Conservation (phyloP, 345 rosid species). For the Bruguiera gymnorhiza region DNA sequence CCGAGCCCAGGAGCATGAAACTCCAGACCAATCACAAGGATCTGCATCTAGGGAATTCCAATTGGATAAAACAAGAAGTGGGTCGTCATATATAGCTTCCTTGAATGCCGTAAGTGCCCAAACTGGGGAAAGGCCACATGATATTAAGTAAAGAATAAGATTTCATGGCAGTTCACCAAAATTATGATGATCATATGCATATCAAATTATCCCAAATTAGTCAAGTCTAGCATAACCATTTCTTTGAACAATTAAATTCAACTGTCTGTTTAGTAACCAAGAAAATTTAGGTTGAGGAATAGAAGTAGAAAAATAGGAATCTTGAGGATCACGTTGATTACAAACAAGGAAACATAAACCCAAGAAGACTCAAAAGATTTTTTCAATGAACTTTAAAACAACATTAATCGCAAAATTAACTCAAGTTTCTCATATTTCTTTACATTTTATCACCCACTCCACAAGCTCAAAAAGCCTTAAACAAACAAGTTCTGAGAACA, state of each 20-base stretch:
- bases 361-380: not conserved
- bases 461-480: slow-evolving; percentile 8
- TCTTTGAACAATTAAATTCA: slow-evolving; percentile 16
- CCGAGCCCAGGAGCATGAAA: slow-evolving; percentile 51
- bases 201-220: not conserved
- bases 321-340: too few relatives aligned
- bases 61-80: slow-evolving; percentile 61
- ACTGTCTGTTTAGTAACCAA: slow-evolving; percentile 1
- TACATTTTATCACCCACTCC: slow-evolving; percentile 24
- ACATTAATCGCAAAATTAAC: not conserved
- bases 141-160: slow-evolving; percentile 18
- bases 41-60: slow-evolving; percentile 78
- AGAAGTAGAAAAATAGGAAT: too few relatives aligned
- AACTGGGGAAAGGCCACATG: slow-evolving; percentile 38
- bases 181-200: not conserved
- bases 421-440: slow-evolving; percentile 5
- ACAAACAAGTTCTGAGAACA: slow-evolving; percentile 53
- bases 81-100: slow-evolving; percentile 92
- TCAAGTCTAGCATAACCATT: not conserved
- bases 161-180: not conserved
- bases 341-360: not conserved
- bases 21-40: slow-evolving; percentile 87
- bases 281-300: slow-evolving; percentile 7
- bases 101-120: slow-evolving; percentile 69
- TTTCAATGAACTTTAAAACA: not conserved